phyloP scores from a whole-genome alignment of 1,284 basidiomycete genomes.

The Irpex lacteus region DNA sequence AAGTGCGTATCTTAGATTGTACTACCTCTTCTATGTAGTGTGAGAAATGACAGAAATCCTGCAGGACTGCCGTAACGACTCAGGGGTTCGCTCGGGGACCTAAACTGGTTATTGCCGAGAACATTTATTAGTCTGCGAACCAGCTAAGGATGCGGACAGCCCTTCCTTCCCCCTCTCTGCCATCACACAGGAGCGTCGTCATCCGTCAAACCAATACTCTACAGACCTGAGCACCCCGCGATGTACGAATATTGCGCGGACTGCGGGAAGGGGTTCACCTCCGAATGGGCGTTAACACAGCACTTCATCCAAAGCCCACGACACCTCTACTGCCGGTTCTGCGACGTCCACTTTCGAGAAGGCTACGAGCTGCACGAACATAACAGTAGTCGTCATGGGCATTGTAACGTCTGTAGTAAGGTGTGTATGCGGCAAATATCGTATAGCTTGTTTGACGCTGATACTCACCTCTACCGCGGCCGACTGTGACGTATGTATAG shows the following conservation, averaged over 20 bases:
- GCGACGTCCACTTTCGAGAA: constrained; percentile 22
- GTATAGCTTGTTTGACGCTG: not conserved
- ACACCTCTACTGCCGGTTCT: constrained; percentile 19
- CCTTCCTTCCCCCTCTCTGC: not conserved
- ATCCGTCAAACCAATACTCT: not conserved
- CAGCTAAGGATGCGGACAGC: not conserved
- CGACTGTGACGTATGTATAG: constrained; percentile 1
- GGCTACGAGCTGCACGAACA: constrained; percentile 17
- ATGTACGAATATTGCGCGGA: not conserved
- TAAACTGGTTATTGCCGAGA: not conserved
- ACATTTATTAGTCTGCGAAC: not conserved
- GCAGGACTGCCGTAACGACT: too few relatives aligned
- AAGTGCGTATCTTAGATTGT: too few relatives aligned
- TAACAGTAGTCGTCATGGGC: constrained; percentile 14
- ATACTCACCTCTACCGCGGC: not conserved
- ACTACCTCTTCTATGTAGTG: too few relatives aligned
- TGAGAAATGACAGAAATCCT: too few relatives aligned
- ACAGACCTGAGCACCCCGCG: not conserved
- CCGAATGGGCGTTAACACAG: not conserved
- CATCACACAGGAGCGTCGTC: not conserved
- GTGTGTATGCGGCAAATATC: constrained; percentile 7
- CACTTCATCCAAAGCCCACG: not conserved
- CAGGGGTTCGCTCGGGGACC: too few relatives aligned
- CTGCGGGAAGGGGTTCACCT: not conserved
- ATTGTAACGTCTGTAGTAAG: constrained; percentile 10